These are phyloP conservation scores for Psilocybe subaeruginosa DNA, from an alignment of 768 basidiomycete genomes.

Conservation along the genomic window DNA sequence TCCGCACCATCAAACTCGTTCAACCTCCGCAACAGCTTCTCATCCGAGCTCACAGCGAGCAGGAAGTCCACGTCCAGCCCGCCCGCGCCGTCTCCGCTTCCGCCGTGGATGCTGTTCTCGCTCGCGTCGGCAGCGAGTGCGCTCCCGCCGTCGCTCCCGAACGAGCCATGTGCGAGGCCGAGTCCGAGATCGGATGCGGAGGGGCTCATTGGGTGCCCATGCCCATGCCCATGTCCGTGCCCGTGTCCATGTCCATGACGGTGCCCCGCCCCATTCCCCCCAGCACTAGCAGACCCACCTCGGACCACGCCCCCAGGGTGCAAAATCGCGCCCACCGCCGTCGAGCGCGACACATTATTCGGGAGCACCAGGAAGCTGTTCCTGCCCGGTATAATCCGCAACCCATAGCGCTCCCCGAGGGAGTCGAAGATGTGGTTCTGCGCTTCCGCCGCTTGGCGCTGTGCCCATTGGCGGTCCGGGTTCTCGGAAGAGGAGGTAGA, in stretches of 20 bases:
- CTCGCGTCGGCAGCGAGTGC: background rate
- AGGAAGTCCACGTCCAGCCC: conserved; percentile 51
- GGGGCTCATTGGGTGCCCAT: background rate
- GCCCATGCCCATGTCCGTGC: conserved; percentile 5
- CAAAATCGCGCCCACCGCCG: conserved; percentile 79
- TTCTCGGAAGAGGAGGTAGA: background rate
- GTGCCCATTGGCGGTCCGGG: conserved; percentile 78
- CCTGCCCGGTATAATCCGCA: conserved; percentile 81
- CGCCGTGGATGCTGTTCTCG: conserved; percentile 2
- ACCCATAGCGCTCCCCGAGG: conserved; percentile 81
- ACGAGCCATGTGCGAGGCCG: too few species aligned
- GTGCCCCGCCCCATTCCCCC: conserved; percentile 12
- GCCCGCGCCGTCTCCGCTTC: conserved; percentile 20
- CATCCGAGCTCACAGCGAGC: conserved; percentile 72
- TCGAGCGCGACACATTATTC: conserved; percentile 82
- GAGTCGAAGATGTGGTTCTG: conserved; percentile 92
- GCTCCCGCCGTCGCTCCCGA: background rate
- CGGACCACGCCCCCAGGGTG: conserved; percentile 61
- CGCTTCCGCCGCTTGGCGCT: conserved; percentile 86
- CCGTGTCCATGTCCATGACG: background rate
- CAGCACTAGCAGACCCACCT: conserved; percentile 25
- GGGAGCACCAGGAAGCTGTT: conserved; percentile 84
- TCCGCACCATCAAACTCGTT: conserved; percentile 75
- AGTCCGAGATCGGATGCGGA: background rate
- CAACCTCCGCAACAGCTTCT: conserved; percentile 74